Percentiles rank a stretch among this genome's conserved stretches.
Conservation (phyloP, 306 rosid species). For the Erythrophleum fordii region DNA sequence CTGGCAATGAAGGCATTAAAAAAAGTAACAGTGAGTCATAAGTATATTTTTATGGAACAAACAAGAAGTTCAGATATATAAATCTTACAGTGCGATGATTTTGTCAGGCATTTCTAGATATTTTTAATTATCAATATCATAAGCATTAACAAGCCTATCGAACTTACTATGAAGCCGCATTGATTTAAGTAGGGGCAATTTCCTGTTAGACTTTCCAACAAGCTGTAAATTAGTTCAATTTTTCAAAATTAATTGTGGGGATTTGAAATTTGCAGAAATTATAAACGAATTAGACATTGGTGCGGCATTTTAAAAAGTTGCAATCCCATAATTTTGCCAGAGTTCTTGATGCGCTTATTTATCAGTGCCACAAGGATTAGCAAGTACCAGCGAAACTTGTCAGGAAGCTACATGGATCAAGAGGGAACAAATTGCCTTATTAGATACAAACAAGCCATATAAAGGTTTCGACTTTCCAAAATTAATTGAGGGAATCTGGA, state of each 20-base stretch:
- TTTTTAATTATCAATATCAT: slow-evolving; percentile 4
- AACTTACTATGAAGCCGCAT: background rate
- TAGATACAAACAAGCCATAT: background rate
- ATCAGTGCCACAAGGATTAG: background rate
- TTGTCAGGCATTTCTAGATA: background rate
- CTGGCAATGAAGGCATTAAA: slow-evolving; percentile 10
- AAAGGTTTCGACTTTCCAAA: background rate
- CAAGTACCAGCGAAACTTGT: background rate
- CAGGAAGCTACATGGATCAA: background rate
- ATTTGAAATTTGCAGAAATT: background rate
- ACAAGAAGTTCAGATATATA: slow-evolving; percentile 1
- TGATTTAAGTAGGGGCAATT: background rate
- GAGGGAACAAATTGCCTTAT: background rate
- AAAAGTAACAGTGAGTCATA: background rate
- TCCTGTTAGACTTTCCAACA: slow-evolving; percentile 1
- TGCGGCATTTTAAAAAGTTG: background rate
- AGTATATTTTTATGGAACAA: background rate
- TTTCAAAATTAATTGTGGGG: slow-evolving; percentile 3
- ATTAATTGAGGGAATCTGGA: background rate
- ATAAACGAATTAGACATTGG: background rate
- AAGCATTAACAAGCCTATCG: slow-evolving; percentile 31
- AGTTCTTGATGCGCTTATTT: slow-evolving; percentile 5
- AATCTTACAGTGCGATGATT: background rate
- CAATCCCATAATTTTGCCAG: background rate
- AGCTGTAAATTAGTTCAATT: background rate